These are phyloP conservation scores for Cadophora sp. DNA, from an alignment of 2,329 filamentous ascomycete species.

Conservation along the genomic window DNA sequence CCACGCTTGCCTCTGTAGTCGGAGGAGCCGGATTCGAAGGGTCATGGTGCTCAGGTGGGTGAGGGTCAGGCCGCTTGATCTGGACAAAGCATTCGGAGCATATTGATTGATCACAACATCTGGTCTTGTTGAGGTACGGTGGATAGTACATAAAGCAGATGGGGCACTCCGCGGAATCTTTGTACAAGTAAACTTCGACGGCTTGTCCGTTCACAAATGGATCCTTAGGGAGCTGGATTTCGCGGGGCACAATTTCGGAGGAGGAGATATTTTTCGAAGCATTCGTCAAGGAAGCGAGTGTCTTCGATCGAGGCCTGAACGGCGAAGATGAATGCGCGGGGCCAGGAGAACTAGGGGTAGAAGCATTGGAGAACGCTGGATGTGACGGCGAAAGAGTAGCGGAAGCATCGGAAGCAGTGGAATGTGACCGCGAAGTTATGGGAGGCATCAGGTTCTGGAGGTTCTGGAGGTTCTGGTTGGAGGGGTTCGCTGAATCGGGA, in stretches of 20 bases:
- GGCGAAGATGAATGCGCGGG: constrained; percentile 59
- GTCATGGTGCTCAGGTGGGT: constrained; percentile 73
- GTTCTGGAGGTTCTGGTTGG: constrained; percentile 69
- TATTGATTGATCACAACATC: constrained; percentile 95
- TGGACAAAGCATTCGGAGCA: constrained; percentile 99
- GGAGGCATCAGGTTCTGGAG: constrained; percentile 81
- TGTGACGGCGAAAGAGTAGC: constrained; percentile 64
- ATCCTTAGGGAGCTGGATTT: constrained; percentile 80
- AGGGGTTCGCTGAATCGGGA: constrained; percentile 55
- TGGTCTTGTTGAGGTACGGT: constrained; percentile 89
- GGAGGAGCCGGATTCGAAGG: constrained; percentile 37
- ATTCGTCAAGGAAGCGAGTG: constrained; percentile 79
- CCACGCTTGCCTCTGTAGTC: constrained; percentile 44
- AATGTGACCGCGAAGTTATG: constrained; percentile 78
- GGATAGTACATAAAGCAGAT: constrained; percentile 98
- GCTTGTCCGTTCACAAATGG: constrained; percentile 94
- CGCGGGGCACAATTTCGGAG: constrained; percentile 75
- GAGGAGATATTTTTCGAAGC: constrained; percentile 77
- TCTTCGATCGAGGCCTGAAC: constrained; percentile 87
- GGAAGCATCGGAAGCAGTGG: constrained; percentile 76
- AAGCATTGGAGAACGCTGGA: constrained; percentile 62
- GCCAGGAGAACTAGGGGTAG: constrained; percentile 53
- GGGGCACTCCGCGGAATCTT: constrained; percentile 87
- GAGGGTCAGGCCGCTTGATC: constrained; percentile 92
- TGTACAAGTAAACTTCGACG: constrained; percentile 92